Percentiles rank a stretch among this genome's conserved stretches.
These are phyloP conservation scores for Aspergillus sp. DNA, from an alignment of 2,329 filamentous ascomycete genomes.

Conservation along the genomic window DNA sequence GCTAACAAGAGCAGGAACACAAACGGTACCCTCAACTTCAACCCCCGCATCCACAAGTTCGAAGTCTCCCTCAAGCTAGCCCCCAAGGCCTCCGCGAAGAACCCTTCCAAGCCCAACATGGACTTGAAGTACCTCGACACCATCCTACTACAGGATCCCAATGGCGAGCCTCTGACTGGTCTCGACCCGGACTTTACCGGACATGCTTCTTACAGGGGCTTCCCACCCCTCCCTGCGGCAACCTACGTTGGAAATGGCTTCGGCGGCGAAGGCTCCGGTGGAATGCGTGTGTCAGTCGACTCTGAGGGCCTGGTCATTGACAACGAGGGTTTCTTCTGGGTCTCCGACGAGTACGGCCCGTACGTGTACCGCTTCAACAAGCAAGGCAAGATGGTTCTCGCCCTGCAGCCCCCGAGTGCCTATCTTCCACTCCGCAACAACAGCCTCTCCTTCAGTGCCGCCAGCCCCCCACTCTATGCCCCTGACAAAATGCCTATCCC, in stretches of 20 bases:
- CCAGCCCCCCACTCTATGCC: conserved; percentile 66
- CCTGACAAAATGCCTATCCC: conserved; percentile 56
- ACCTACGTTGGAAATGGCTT: conserved; percentile 71
- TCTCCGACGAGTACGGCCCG: conserved; percentile 72
- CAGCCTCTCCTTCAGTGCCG: conserved; percentile 64
- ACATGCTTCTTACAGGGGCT: conserved; percentile 59
- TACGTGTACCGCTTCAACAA: conserved; percentile 69
- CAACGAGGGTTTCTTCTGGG: conserved; percentile 66
- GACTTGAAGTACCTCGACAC: conserved; percentile 67
- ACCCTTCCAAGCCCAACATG: conserved; percentile 64
- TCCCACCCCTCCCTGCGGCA: conserved; percentile 65
- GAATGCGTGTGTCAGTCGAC: conserved; percentile 65
- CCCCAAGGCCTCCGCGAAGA: conserved; percentile 54
- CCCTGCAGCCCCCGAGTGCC: conserved; percentile 68
- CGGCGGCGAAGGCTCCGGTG: conserved; percentile 63
- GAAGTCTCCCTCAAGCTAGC: conserved; percentile 61
- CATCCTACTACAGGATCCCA: conserved; percentile 66
- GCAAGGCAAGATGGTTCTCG: conserved; percentile 63
- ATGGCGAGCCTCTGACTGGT: conserved; percentile 65
- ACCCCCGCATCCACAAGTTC: conserved; percentile 71
- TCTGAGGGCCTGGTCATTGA: conserved; percentile 69
- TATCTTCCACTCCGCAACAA: conserved; percentile 68
- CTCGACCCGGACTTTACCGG: conserved; percentile 64
- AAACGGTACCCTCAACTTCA: conserved; percentile 47
- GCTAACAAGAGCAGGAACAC: conserved; percentile 19